Evolutionary conservation across 768 basidiomycete genomes (phyloP).

Genomic region (Suillus subluteus): DNA sequence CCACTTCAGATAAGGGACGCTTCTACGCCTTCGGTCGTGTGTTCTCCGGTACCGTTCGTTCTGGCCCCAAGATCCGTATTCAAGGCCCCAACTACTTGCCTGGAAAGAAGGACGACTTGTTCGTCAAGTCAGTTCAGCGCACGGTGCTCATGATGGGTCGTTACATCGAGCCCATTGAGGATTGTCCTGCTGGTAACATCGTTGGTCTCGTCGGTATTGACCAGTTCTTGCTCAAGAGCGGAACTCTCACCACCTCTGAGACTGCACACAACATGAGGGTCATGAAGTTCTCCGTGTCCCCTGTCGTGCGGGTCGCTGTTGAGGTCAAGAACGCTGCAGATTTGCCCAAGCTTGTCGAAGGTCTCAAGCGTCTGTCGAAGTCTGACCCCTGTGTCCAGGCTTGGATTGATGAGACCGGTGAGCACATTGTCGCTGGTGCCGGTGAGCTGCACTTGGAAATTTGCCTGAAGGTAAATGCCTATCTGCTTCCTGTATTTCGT

Average conservation of each 20-base stretch:
- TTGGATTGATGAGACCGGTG: constrained; percentile 89
- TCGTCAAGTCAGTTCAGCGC: constrained; percentile 97
- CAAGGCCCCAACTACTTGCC: constrained; percentile 99
- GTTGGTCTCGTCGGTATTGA: constrained; percentile 99
- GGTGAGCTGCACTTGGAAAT: constrained; percentile 99
- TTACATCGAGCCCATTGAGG: constrained; percentile 97
- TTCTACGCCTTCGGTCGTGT: constrained; percentile 99
- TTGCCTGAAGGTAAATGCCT: constrained; percentile 82
- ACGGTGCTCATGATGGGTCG: constrained; percentile 99
- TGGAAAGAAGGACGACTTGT: constrained; percentile 98
- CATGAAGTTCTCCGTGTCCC: constrained; percentile 99
- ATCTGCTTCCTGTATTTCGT: not conserved
- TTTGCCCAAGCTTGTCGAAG: constrained; percentile 99
- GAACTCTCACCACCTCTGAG: constrained; percentile 96
- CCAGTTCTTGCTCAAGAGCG: constrained; percentile 99
- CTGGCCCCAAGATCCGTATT: constrained; percentile 98
- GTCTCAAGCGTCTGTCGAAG: constrained; percentile 99
- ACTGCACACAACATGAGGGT: constrained; percentile 99
- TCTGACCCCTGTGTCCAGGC: constrained; percentile 99
- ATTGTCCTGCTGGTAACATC: constrained; percentile 99
- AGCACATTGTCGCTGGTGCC: constrained; percentile 99
- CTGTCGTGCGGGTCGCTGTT: constrained; percentile 98
- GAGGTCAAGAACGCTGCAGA: constrained; percentile 99
- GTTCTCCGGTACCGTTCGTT: constrained; percentile 96
- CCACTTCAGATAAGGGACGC: constrained; percentile 99